These are phyloP conservation scores for Apophysomyces sp. DNA, from an alignment of 371 early-diverging fungal species.

Conservation along the genomic window DNA sequence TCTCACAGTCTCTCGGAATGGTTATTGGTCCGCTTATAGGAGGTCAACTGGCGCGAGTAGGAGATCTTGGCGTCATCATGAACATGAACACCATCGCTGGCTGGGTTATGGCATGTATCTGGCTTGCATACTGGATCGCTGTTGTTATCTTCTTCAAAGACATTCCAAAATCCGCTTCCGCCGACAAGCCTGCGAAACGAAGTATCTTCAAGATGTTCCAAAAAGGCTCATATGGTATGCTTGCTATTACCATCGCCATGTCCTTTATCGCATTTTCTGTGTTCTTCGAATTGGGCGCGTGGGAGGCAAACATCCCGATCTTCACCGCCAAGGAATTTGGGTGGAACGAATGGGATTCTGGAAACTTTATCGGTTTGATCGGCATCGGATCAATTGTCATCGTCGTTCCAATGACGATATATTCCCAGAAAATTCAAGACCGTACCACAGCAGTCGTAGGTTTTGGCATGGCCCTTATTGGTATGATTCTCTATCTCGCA, in stretches of 20 bases:
- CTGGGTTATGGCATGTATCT: background rate
- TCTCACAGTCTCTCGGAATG: background rate
- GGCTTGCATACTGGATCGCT: background rate
- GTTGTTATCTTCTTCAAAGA: background rate
- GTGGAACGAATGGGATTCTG: background rate
- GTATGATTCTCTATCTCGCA: background rate
- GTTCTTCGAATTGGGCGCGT: background rate
- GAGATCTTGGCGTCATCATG: background rate
- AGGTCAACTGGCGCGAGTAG: background rate
- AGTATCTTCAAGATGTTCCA: background rate
- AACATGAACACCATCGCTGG: background rate
- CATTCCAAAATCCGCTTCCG: background rate
- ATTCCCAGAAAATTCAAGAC: background rate
- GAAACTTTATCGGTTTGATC: background rate
- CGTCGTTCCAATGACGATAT: background rate
- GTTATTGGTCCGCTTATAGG: background rate
- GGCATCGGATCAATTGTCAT: background rate
- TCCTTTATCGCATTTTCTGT: background rate
- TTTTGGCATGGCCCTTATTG: background rate
- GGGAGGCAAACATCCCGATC: background rate
- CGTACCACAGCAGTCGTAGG: background rate
- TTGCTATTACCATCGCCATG: background rate
- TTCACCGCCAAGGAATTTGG: background rate
- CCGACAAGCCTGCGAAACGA: background rate
- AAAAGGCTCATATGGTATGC: background rate